phyloP scores from a whole-genome alignment of 140 eudicot species.

The Anethum foeniculum region DNA sequence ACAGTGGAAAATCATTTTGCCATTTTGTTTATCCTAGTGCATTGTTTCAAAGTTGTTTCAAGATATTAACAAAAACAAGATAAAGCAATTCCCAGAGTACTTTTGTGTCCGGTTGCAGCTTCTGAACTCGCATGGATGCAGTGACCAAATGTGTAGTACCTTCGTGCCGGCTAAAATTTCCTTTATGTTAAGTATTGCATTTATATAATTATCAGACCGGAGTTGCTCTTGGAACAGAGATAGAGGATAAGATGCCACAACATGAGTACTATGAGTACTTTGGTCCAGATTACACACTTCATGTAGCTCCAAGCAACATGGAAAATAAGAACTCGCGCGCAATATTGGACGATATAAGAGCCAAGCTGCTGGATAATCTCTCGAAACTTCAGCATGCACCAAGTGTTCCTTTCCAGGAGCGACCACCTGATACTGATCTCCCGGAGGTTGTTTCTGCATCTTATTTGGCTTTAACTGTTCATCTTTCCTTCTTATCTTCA shows the following conservation, averaged over 20 bases:
- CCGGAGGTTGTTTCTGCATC: slow-evolving; percentile 53
- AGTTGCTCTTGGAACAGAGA: slow-evolving; percentile 85
- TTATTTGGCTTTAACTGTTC: not conserved
- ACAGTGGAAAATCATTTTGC: not conserved
- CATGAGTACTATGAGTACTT: slow-evolving; percentile 88
- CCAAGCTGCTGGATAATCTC: slow-evolving; percentile 74
- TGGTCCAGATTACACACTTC: slow-evolving; percentile 91
- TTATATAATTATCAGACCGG: slow-evolving; percentile 53
- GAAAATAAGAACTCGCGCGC: slow-evolving; percentile 76
- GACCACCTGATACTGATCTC: slow-evolving; percentile 81
- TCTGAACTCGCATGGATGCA: not conserved
- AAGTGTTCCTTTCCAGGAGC: slow-evolving; percentile 83
- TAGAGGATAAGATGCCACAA: slow-evolving; percentile 91
- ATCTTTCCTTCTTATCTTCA: not conserved
- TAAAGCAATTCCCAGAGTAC: not conserved
- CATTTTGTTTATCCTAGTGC: not conserved
- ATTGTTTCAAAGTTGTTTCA: not conserved
- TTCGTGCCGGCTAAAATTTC: not conserved
- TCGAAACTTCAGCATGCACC: slow-evolving; percentile 87
- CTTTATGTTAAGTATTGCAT: not conserved
- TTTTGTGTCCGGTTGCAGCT: not conserved
- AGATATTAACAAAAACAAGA: not conserved
- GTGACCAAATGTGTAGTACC: not conserved
- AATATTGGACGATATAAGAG: slow-evolving; percentile 62
- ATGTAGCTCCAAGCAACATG: slow-evolving; percentile 96